Evolutionary conservation across 805 yeast species (phyloP), one percentile per base, ranked within the genome.

Genomic region (Cephaloascus albidus): DNA sequence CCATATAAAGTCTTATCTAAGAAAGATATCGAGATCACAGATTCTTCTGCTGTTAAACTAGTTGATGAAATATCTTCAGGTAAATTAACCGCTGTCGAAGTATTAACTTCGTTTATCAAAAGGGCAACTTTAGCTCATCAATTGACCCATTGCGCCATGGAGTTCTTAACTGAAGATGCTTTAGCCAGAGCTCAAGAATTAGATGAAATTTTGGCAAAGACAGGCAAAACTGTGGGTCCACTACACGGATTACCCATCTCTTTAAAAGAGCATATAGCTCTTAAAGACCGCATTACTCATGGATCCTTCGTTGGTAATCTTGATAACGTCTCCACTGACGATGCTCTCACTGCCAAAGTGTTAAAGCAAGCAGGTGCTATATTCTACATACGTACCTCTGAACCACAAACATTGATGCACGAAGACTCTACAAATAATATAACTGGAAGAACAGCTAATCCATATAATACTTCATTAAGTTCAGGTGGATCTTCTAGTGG

Each of bases 401-500:
- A 65, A 49, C 72, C 72, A 3, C 72, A 66, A 45, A 60, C 69
- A 5, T 52, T 66, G 46, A 66, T 66, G 72, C 72, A 66, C 43
- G 58, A 65, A 47, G 66, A 61, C 45, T 59, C 66, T 8, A 53
- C 57, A 44, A 66, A 66, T 45, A 55, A 55, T 44, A 38, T 55
- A 37, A 48, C 47, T 35, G 60, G 60, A 20, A 41, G 40, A 31
- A 45, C 65, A n/a, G 50, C 53, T 41, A 60, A 62, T 42, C 72
- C 72, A 4, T 55, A 44, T 50, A 65, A 66, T 48, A 44, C 61
- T 45, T 43, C 45, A 8, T 51, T 55, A 43, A 23, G 59, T 65
- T 43, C 72, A 18, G 77, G 78, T 34, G 79, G 80, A 0, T 68
- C 75, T 8, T 66, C 75, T 14, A 77, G 78, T 5, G 79, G 79